Percentiles rank a stretch among this genome's conserved stretches.
Evolutionary conservation across 257 asterid species (phyloP).

Genomic region (Solanum pinnatisectum): DNA sequence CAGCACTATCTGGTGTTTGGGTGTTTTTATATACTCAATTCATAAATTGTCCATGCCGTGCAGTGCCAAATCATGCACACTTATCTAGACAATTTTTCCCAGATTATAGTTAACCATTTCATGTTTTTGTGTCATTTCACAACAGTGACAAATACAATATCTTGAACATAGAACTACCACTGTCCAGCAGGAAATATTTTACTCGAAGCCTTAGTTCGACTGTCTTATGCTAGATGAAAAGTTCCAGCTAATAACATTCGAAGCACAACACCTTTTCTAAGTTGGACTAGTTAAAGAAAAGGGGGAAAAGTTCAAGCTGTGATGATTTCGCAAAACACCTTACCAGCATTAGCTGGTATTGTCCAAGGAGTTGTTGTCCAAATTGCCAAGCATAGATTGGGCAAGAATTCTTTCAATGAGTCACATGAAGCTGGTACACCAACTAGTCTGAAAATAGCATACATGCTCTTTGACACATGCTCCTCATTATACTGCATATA

Average conservation of each 20-base stretch:
- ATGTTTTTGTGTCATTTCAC: neutral
- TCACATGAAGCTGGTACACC: conserved; percentile 43
- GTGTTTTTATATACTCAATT: neutral
- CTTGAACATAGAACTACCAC: neutral
- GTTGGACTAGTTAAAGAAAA: neutral
- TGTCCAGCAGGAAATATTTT: neutral
- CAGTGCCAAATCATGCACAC: neutral
- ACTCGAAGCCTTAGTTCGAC: neutral
- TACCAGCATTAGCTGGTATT: conserved; percentile 97
- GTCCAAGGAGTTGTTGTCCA: conserved; percentile 99
- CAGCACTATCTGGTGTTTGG: neutral
- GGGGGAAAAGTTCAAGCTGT: neutral
- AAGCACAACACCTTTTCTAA: neutral
- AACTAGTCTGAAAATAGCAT: conserved; percentile 65
- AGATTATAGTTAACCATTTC: neutral
- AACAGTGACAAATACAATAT: neutral
- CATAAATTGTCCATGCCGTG: neutral
- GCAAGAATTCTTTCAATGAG: conserved; percentile 50
- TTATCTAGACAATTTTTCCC: neutral
- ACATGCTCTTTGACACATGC: conserved; percentile 87
- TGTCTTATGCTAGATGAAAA: neutral
- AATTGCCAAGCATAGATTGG: conserved; percentile 72
- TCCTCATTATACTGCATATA: conserved; percentile 90
- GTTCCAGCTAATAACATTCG: too few relatives aligned
- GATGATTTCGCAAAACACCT: neutral